phyloP scores from a whole-genome alignment of 805 yeast species.

The Torulaspora delbrueckii region DNA sequence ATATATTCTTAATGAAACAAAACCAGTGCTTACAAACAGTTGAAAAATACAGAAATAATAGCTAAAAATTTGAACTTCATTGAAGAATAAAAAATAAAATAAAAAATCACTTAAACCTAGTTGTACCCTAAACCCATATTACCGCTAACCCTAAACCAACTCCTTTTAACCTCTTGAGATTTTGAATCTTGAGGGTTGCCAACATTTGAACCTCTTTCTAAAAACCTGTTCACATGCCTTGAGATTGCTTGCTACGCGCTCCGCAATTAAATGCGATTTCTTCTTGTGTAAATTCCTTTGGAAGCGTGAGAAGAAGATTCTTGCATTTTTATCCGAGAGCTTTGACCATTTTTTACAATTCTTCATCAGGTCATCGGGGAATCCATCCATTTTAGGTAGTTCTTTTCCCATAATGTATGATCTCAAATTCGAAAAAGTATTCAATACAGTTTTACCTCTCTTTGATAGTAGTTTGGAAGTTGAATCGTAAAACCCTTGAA shows the following conservation, averaged over 20 bases:
- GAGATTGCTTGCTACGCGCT: not conserved
- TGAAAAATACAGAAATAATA: not conserved
- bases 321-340: not conserved
- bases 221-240: not conserved
- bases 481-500: not conserved
- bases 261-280: not conserved
- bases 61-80: not conserved
- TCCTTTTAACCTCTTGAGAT: not conserved
- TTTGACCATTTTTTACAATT: not conserved
- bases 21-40: not conserved
- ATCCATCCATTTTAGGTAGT: not conserved
- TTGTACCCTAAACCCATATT: not conserved
- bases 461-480: not conserved
- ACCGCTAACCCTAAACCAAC: not conserved
- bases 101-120: slow-evolving; percentile 2
- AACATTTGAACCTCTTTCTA: not conserved
- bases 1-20: not conserved
- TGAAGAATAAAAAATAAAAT: not conserved
- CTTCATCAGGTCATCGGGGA: not conserved
- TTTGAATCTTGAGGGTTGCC: not conserved
- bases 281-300: not conserved
- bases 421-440: not conserved
- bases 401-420: not conserved
- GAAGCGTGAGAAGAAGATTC: not conserved
- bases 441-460: not conserved